These are phyloP conservation scores for Magnusiomyces ingens DNA, from an alignment of 1,139 yeast genomes.

Conservation along the genomic window DNA sequence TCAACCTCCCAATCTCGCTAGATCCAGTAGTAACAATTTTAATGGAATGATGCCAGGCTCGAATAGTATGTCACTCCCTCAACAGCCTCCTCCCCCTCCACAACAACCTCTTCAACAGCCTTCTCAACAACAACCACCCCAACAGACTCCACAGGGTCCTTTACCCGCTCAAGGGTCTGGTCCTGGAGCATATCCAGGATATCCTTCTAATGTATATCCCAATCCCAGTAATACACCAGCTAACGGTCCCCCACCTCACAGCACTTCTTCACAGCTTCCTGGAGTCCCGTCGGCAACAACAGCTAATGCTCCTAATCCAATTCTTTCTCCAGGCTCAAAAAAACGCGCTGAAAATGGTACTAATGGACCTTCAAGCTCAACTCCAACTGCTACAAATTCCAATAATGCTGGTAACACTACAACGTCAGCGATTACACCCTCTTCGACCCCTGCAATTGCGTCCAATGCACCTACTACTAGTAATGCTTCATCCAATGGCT, in stretches of 20 bases:
- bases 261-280: slow-evolving; percentile 2
- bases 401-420: slow-evolving; percentile 19
- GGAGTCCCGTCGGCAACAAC: slow-evolving; percentile 8
- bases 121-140: slow-evolving; percentile 15
- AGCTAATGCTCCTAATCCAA: slow-evolving; percentile 7
- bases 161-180: slow-evolving; percentile 14
- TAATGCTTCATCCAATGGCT: slow-evolving; percentile 13
- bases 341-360: slow-evolving; percentile 20
- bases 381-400: slow-evolving; percentile 23
- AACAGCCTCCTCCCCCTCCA: slow-evolving; percentile 16
- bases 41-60: slow-evolving; percentile 34
- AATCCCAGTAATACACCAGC: slow-evolving; percentile 14
- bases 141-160: slow-evolving; percentile 9
- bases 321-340: slow-evolving; percentile 18
- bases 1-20: slow-evolving; percentile 28
- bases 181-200: slow-evolving; percentile 6
- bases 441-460: slow-evolving; percentile 14
- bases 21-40: slow-evolving; percentile 29
- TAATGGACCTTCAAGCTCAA: slow-evolving; percentile 21
- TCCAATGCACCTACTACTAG: slow-evolving; percentile 15
- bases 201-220: slow-evolving; percentile 16
- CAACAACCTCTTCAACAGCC: slow-evolving; percentile 17
- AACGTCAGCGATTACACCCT: slow-evolving; percentile 17
- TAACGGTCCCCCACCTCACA: slow-evolving; percentile 18
- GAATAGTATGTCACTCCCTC: slow-evolving; percentile 14